Percentiles rank a stretch among this genome's conserved stretches.
Evolutionary conservation across 2,329 filamentous ascomycete species (phyloP).

Genomic region (Neospermospora avenae): DNA sequence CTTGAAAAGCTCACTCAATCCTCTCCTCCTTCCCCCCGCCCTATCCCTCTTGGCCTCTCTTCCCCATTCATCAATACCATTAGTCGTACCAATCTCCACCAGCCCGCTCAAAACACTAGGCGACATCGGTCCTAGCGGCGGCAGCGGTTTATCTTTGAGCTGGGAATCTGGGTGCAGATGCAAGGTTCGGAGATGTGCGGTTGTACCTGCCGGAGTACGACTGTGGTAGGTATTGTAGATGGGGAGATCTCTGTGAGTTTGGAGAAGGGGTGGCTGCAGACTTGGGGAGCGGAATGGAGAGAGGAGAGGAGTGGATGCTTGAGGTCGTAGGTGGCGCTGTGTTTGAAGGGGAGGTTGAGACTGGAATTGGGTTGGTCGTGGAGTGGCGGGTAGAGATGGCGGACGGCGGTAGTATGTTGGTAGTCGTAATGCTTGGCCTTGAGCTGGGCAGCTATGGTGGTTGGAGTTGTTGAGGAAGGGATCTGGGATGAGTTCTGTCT

Average conservation of each 20-base stretch:
- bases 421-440: not conserved
- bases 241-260: not conserved
- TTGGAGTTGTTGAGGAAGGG: not conserved
- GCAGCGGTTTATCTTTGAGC: constrained; percentile 16
- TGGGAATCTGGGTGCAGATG: not conserved
- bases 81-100: constrained; percentile 19
- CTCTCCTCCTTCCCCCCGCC: constrained; percentile 4
- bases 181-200: not conserved
- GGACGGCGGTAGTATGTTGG: not conserved
- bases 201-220: constrained; percentile 3
- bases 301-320: not conserved
- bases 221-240: not conserved
- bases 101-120: constrained; percentile 17
- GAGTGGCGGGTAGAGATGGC: not conserved
- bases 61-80: constrained; percentile 10
- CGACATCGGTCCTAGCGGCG: constrained; percentile 16
- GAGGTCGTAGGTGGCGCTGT: not conserved
- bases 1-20: constrained; percentile 12
- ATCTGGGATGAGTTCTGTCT: not conserved
- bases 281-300: not conserved
- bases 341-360: not conserved
- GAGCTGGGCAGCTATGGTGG: not conserved
- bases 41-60: not conserved
- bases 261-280: not conserved
- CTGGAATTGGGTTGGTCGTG: not conserved